Percentiles rank a stretch among this genome's conserved stretches.
Conservation (phyloP, 192 early-diverging fungal species). For the Funneliformis mosseae region DNA sequence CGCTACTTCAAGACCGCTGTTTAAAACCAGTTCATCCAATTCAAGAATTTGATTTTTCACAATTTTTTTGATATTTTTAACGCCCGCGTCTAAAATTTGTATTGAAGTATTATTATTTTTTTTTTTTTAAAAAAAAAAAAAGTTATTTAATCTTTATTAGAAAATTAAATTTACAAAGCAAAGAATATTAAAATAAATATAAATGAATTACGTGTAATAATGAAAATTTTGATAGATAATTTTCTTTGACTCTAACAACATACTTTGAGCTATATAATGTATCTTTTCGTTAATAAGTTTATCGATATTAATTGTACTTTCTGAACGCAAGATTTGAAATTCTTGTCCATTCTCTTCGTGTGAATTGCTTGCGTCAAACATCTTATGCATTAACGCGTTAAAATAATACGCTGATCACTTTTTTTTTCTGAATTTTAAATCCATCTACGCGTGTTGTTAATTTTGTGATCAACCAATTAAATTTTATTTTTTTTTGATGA, state of each 20-base stretch:
- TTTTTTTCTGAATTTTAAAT: too few species aligned
- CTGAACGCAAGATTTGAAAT: background rate
- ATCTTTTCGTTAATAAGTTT: constrained; percentile 12
- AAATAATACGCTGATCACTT: too few species aligned
- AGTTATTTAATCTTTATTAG: too few species aligned
- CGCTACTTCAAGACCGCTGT: constrained; percentile 39
- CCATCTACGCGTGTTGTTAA: too few species aligned
- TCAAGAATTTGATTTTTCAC: constrained; percentile 31
- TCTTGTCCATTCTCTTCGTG: background rate
- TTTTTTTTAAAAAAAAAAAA: too few species aligned
- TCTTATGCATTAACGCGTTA: too few species aligned
- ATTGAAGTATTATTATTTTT: background rate
- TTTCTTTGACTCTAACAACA: background rate
- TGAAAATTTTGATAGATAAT: background rate
- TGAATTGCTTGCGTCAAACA: background rate
- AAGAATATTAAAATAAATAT: background rate
- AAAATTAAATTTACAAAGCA: background rate
- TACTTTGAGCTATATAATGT: constrained; percentile 5
- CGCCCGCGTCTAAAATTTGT: constrained; percentile 36
- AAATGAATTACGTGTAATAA: background rate
- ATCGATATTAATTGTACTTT: background rate
- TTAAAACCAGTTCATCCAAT: constrained; percentile 30
- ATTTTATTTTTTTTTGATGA: too few species aligned
- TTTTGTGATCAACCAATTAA: too few species aligned
- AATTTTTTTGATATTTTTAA: constrained; percentile 27